Evolutionary conservation across 495 filamentous ascomycete genomes (phyloP).

Genomic region (Amniculicola lignicola): DNA sequence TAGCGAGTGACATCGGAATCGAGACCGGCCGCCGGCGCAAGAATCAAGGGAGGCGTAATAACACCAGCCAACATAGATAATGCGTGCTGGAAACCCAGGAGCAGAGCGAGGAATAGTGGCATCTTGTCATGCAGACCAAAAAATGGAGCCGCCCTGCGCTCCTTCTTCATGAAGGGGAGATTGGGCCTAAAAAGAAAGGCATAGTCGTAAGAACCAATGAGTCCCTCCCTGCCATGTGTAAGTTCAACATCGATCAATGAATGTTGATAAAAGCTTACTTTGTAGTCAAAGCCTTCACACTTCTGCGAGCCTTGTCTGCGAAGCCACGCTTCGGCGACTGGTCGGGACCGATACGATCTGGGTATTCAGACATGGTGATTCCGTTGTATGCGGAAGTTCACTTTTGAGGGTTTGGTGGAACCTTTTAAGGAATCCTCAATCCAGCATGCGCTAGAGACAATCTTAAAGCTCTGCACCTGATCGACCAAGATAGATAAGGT

Average conservation of each 20-base stretch:
- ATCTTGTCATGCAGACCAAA: constrained; percentile 83
- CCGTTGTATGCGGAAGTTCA: constrained; percentile 7
- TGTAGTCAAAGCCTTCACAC: constrained; percentile 37
- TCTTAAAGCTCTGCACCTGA: neutral
- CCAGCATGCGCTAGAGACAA: constrained; percentile 14
- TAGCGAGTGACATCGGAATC: constrained; percentile 62
- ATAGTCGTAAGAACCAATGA: constrained; percentile 87
- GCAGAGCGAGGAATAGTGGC: constrained; percentile 71
- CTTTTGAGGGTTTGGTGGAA: constrained; percentile 38
- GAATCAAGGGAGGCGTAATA: constrained; percentile 78
- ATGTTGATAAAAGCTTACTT: constrained; percentile 22
- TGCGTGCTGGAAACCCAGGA: constrained; percentile 70
- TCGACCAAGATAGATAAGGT: constrained; percentile 14
- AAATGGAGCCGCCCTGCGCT: constrained; percentile 66
- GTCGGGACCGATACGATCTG: constrained; percentile 37
- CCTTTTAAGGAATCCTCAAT: constrained; percentile 23
- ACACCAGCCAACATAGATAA: constrained; percentile 63
- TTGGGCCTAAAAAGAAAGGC: constrained; percentile 72
- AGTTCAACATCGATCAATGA: neutral
- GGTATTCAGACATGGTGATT: constrained; percentile 34
- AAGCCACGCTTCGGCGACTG: constrained; percentile 28
- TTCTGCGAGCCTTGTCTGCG: constrained; percentile 26
- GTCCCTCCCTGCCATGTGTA: constrained; percentile 55
- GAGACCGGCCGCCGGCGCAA: constrained; percentile 70
- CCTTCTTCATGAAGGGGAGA: constrained; percentile 74